These are phyloP conservation scores for Fagus crenata DNA, from an alignment of 306 rosid genomes.

Conservation along the genomic window DNA sequence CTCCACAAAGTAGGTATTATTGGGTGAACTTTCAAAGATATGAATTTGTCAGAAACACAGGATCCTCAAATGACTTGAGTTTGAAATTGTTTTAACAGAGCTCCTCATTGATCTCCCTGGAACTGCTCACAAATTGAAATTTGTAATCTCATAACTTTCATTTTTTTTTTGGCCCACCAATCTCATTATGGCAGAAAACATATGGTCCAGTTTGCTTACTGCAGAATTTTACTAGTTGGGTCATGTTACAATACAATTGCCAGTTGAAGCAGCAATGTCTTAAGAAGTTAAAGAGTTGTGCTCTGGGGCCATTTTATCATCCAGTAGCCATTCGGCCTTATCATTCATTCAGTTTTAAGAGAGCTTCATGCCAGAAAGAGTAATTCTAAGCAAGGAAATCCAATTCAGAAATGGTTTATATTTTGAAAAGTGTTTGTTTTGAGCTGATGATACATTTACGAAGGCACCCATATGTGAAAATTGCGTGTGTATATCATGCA, in stretches of 20 bases:
- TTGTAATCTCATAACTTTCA: neutral
- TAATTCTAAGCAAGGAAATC: neutral
- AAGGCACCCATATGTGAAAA: neutral
- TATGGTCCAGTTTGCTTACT: too few species aligned
- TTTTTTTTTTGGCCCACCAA: neutral
- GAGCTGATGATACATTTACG: neutral
- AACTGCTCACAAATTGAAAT: neutral
- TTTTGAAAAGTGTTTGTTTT: neutral
- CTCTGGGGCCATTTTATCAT: neutral
- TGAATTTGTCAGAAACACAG: neutral
- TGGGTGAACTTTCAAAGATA: neutral
- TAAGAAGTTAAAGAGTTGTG: too few species aligned
- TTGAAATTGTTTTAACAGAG: neutral
- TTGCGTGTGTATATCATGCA: neutral
- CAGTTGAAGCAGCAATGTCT: neutral
- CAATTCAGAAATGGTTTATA: neutral
- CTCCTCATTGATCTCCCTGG: neutral
- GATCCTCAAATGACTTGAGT: neutral
- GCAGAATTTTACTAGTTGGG: too few species aligned
- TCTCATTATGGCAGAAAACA: neutral
- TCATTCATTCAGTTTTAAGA: neutral
- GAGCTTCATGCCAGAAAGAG: neutral
- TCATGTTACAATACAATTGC: neutral
- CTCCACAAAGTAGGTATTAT: neutral
- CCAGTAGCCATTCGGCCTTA: neutral